Percentiles rank a stretch among this genome's conserved stretches.
phyloP scores from a whole-genome alignment of 129 eudicot species.

The Chrysanthemum makinoi region DNA sequence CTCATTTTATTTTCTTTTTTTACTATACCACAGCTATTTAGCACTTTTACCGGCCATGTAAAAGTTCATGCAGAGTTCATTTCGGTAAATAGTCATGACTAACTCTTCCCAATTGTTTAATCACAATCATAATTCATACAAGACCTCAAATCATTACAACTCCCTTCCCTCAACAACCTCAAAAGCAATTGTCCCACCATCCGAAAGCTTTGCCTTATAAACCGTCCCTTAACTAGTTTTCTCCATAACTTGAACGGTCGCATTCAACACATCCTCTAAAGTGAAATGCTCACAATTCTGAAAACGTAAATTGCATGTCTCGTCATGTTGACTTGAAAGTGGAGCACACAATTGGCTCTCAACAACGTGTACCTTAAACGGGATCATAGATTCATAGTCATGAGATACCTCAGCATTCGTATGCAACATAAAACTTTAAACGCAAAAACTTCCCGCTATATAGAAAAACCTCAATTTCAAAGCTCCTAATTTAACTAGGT shows the following conservation, averaged over 20 bases:
- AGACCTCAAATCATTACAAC: slow-evolving; percentile 55
- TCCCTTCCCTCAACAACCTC: slow-evolving; percentile 76
- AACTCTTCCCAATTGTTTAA: slow-evolving; percentile 64
- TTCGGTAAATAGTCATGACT: slow-evolving; percentile 67
- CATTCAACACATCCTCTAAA: slow-evolving; percentile 78
- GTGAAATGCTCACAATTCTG: slow-evolving; percentile 81
- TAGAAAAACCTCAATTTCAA: too few relatives aligned
- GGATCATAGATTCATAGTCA: too few relatives aligned
- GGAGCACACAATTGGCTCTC: too few relatives aligned
- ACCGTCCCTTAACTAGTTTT: slow-evolving; percentile 78
- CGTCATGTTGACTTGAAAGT: too few relatives aligned
- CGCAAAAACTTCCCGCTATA: too few relatives aligned
- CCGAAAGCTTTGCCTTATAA: slow-evolving; percentile 67
- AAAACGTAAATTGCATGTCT: slow-evolving; percentile 17
- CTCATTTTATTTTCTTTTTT: too few relatives aligned
- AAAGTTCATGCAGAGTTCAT: slow-evolving; percentile 52
- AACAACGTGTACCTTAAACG: background rate
- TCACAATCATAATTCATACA: slow-evolving; percentile 47
- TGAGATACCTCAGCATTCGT: too few relatives aligned
- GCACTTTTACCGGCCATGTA: slow-evolving; percentile 64
- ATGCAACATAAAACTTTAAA: too few relatives aligned
- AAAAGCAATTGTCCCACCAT: slow-evolving; percentile 77
- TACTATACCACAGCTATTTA: too few relatives aligned
- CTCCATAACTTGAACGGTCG: slow-evolving; percentile 80
- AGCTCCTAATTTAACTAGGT: too few relatives aligned